Conservation (phyloP, 2,329 filamentous ascomycete species). For the Neonectria ditissima region DNA sequence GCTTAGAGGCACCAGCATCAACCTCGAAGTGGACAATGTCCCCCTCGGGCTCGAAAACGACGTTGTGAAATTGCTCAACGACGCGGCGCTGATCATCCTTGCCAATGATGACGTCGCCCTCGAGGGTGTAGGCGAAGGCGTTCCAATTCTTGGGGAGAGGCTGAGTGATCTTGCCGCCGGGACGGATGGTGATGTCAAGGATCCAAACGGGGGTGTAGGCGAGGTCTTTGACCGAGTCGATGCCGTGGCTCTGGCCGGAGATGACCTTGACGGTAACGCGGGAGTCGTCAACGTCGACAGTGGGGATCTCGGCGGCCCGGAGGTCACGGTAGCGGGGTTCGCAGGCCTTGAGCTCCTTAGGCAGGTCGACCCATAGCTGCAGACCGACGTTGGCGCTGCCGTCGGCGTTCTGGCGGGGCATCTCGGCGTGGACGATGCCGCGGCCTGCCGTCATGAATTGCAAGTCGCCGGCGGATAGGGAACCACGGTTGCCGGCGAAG, state of each 20-base stretch:
- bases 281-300: constrained; percentile 76
- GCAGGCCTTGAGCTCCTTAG: constrained; percentile 82
- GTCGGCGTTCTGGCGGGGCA: constrained; percentile 84
- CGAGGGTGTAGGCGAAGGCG: constrained; percentile 87
- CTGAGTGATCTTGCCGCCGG: constrained; percentile 83
- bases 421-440: constrained; percentile 95
- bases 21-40: constrained; percentile 81
- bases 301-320: constrained; percentile 81
- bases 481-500: constrained; percentile 87
- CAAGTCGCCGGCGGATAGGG: constrained; percentile 86
- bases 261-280: constrained; percentile 90
- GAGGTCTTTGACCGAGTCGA: constrained; percentile 88
- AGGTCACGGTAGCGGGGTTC: constrained; percentile 95
- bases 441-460: constrained; percentile 98
- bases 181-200: constrained; percentile 82
- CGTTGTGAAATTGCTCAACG: constrained; percentile 83
- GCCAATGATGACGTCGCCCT: constrained; percentile 76
- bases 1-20: constrained; percentile 70
- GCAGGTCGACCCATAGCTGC: constrained; percentile 96
- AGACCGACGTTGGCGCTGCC: constrained; percentile 85
- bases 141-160: constrained; percentile 85
- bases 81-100: constrained; percentile 61
- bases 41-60: constrained; percentile 85
- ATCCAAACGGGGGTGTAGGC: constrained; percentile 99
- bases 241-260: constrained; percentile 83